Conservation (phyloP, 116 monocot species). For the Papilionanthe hybrid region DNA sequence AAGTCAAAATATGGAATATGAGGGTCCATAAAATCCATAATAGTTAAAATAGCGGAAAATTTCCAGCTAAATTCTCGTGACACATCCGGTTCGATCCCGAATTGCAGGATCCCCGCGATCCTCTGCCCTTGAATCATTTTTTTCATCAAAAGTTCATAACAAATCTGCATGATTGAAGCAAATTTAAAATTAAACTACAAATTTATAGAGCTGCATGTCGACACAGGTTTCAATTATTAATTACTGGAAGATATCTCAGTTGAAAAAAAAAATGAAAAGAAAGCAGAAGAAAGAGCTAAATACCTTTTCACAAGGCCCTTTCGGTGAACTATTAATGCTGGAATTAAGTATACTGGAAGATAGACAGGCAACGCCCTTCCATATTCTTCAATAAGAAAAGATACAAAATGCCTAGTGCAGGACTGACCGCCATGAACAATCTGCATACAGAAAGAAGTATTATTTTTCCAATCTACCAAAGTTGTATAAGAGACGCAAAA, state of each 20-base stretch:
- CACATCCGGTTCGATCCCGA: too few species aligned
- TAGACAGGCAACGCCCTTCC: constrained; percentile 91
- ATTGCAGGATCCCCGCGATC: too few species aligned
- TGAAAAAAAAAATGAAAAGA: neutral
- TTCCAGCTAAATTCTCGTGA: too few species aligned
- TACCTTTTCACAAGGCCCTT: constrained; percentile 81
- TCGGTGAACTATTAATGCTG: constrained; percentile 91
- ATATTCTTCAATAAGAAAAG: constrained; percentile 84
- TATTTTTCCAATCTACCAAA: neutral
- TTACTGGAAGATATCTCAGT: neutral
- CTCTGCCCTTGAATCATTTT: neutral
- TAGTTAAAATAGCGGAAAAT: too few species aligned
- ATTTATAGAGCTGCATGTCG: neutral
- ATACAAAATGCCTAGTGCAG: constrained; percentile 61
- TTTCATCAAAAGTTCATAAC: neutral
- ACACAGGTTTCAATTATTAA: neutral
- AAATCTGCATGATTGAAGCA: neutral
- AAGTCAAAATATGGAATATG: too few species aligned
- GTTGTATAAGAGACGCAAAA: neutral
- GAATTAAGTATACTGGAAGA: constrained; percentile 88
- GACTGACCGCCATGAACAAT: constrained; percentile 88
- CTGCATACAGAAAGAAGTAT: constrained; percentile 31
- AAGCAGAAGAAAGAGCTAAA: neutral
- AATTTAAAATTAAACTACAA: neutral
- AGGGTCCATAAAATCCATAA: too few species aligned